Evolutionary conservation across 345 rosid species (phyloP).

Genomic region (Rhizophora mangle): DNA sequence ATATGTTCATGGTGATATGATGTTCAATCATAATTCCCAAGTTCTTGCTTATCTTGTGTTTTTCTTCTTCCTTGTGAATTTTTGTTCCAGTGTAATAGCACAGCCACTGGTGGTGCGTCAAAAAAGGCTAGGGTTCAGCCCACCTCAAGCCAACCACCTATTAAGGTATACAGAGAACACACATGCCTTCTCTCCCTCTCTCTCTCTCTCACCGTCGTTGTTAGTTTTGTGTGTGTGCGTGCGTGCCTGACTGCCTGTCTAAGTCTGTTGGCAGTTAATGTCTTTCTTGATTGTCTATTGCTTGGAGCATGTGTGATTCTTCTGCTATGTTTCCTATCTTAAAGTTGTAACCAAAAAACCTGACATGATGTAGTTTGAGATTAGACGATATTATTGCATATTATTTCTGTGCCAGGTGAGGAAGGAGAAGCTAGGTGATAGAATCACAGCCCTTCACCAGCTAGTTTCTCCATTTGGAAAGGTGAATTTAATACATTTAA

Average conservation of each 20-base stretch:
- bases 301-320: slow-evolving; percentile 48
- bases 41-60: not conserved
- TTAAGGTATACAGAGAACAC: slow-evolving; percentile 47
- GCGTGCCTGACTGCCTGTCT: not conserved
- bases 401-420: slow-evolving; percentile 49
- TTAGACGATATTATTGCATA: slow-evolving; percentile 1
- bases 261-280: slow-evolving; percentile 12
- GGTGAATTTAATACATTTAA: slow-evolving; percentile 33
- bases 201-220: slow-evolving; percentile 18
- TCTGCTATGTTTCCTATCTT: slow-evolving; percentile 23
- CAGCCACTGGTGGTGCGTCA: slow-evolving; percentile 33
- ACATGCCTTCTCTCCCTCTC: slow-evolving; percentile 16
- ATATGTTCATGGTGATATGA: too few relatives aligned
- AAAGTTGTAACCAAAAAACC: not conserved
- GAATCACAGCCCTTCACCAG: slow-evolving; percentile 91
- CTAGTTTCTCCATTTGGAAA: slow-evolving; percentile 97
- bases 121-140: slow-evolving; percentile 65
- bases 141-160: slow-evolving; percentile 67
- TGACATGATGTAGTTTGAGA: not conserved
- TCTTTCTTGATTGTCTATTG: slow-evolving; percentile 79
- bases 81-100: slow-evolving; percentile 39
- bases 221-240: not conserved
- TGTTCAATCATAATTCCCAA: not conserved
- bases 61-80: not conserved
- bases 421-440: slow-evolving; percentile 87